Percentiles rank a stretch among this genome's conserved stretches.
These are phyloP conservation scores for Cladosporium phlei DNA, from an alignment of 2,329 filamentous ascomycete species.

Conservation along the genomic window DNA sequence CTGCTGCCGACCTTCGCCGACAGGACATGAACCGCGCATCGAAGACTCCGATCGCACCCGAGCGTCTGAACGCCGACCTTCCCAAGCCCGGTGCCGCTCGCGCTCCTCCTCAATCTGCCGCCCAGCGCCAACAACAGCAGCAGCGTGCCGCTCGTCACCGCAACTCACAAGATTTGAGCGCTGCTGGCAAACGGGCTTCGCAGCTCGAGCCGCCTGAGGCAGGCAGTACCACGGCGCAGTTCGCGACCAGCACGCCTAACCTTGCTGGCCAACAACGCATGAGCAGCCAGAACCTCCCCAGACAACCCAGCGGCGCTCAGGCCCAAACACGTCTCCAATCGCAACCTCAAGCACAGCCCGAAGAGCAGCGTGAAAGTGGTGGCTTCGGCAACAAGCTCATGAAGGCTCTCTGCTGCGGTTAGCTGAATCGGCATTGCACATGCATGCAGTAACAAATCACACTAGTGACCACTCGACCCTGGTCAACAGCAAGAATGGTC, in stretches of 20 bases:
- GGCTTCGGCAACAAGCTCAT: constrained; percentile 87
- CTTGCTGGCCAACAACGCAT: constrained; percentile 17
- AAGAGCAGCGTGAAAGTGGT: constrained; percentile 60
- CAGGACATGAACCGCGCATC: constrained; percentile 60
- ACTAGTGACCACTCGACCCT: not conserved
- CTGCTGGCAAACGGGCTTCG: constrained; percentile 62
- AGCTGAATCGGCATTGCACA: constrained; percentile 20
- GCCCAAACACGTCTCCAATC: constrained; percentile 33
- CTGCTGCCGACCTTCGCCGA: constrained; percentile 65
- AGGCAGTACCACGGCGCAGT: constrained; percentile 90
- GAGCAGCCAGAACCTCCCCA: constrained; percentile 11
- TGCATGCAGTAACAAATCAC: constrained; percentile 5
- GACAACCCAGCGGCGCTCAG: constrained; percentile 4
- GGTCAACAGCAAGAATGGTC: not conserved
- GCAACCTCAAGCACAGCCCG: constrained; percentile 24
- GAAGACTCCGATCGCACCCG: constrained; percentile 46
- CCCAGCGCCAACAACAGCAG: constrained; percentile 49
- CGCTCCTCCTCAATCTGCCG: constrained; percentile 69
- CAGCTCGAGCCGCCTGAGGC: constrained; percentile 66
- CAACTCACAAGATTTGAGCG: constrained; percentile 34
- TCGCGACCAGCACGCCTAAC: constrained; percentile 82
- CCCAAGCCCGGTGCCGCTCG: constrained; percentile 60
- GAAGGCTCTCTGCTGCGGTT: constrained; percentile 87
- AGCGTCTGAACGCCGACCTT: constrained; percentile 45
- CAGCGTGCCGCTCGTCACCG: constrained; percentile 24